Percentiles rank a stretch among this genome's conserved stretches.
These are phyloP conservation scores for Smallanthus sonchifolius DNA, from an alignment of 129 eudicot species.

Conservation along the genomic window DNA sequence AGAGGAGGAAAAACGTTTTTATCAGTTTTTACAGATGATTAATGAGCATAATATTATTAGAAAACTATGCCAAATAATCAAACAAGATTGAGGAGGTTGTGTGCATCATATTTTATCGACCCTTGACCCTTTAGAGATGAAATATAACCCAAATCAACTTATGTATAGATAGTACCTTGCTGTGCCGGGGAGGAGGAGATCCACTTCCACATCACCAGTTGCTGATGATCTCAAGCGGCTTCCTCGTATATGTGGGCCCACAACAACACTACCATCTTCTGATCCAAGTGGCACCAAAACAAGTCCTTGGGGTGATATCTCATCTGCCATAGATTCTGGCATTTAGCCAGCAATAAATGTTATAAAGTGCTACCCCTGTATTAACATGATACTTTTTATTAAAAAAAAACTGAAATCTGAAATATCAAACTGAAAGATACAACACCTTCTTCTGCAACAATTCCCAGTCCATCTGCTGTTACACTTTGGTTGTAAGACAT, in stretches of 20 bases:
- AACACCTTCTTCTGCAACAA: constrained; percentile 91
- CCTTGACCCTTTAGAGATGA: not conserved
- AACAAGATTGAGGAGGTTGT: not conserved
- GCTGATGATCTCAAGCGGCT: constrained; percentile 81
- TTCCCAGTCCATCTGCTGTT: constrained; percentile 64
- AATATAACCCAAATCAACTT: not conserved
- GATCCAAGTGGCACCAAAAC: constrained; percentile 82
- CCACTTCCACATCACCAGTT: constrained; percentile 88
- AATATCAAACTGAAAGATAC: not conserved
- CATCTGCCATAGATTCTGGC: constrained; percentile 73
- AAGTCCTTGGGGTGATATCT: constrained; percentile 88
- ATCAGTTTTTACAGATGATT: not conserved
- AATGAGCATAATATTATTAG: not conserved
- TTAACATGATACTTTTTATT: not conserved
- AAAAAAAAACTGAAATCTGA: not conserved
- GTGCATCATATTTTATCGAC: not conserved
- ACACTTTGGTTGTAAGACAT: constrained; percentile 53
- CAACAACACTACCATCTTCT: constrained; percentile 69
- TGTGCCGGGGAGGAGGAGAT: constrained; percentile 97
- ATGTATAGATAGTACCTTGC: constrained; percentile 53
- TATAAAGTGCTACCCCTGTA: not conserved
- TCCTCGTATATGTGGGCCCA: constrained; percentile 92
- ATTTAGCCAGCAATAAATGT: constrained; percentile 12
- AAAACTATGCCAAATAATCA: not conserved
- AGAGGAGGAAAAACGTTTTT: not conserved